These are phyloP conservation scores for Hyaloscypha finlandica DNA, from an alignment of 495 filamentous ascomycete species.

Conservation along the genomic window DNA sequence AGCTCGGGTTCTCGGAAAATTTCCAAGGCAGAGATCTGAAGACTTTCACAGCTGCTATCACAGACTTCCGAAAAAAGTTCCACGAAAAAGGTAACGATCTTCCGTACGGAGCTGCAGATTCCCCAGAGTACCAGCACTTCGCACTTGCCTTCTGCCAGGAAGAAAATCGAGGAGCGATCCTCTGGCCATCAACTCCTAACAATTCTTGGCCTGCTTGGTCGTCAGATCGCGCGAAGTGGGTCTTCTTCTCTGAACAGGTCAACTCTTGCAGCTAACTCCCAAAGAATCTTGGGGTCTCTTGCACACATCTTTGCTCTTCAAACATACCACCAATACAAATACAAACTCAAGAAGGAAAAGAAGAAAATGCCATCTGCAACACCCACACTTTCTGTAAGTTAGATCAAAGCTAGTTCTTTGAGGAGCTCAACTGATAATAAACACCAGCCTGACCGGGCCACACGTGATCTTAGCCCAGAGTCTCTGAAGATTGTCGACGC, in stretches of 20 bases:
- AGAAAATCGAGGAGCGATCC: neutral
- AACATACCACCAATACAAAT: constrained; percentile 7
- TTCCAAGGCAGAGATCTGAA: neutral
- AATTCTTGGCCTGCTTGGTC: neutral
- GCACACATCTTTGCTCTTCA: constrained; percentile 17
- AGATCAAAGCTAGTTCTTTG: neutral
- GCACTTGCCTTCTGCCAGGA: constrained; percentile 5
- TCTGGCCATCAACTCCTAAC: constrained; percentile 1
- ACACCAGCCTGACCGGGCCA: neutral
- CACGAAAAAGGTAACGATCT: neutral
- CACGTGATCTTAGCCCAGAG: constrained; percentile 1
- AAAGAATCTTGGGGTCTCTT: constrained; percentile 6
- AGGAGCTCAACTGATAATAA: neutral
- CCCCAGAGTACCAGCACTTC: constrained; percentile 1
- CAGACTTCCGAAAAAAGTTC: neutral
- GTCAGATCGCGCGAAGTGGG: neutral
- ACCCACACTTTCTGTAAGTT: neutral
- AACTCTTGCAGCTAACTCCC: neutral
- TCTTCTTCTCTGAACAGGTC: neutral
- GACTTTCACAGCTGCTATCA: neutral
- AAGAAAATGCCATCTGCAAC: neutral
- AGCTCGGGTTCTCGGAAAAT: constrained; percentile 5
- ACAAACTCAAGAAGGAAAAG: neutral
- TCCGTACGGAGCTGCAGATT: neutral
- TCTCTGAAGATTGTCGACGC: neutral